phyloP scores from a whole-genome alignment of 1,284 basidiomycete genomes.

The Cryptococcus floricola region DNA sequence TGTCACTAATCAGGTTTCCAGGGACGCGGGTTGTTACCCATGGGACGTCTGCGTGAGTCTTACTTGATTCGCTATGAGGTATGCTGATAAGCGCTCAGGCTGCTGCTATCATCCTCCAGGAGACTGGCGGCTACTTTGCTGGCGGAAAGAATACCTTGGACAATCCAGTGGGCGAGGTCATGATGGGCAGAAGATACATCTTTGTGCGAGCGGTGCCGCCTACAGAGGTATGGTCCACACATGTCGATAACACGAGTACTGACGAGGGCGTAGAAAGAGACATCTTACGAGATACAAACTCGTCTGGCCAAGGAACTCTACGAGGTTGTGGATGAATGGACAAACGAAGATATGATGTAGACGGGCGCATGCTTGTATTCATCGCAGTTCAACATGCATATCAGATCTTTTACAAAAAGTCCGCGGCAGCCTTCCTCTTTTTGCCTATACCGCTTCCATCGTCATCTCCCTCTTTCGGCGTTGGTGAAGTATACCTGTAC shows the following conservation, averaged over 20 bases:
- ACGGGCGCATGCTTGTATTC: not conserved
- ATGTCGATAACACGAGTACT: not conserved
- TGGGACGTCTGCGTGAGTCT: slow-evolving; percentile 76
- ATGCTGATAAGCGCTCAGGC: slow-evolving; percentile 52
- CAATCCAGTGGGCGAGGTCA: slow-evolving; percentile 60
- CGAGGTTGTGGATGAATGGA: slow-evolving; percentile 67
- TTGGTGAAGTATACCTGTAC: slow-evolving; percentile 60
- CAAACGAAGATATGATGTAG: slow-evolving; percentile 15
- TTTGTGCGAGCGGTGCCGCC: slow-evolving; percentile 55
- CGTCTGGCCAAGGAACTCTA: slow-evolving; percentile 80
- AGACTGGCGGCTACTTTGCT: slow-evolving; percentile 74
- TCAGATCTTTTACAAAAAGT: slow-evolving; percentile 38
- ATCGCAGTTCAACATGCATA: not conserved
- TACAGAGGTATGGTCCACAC: slow-evolving; percentile 13
- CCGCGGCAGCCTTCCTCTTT: slow-evolving; percentile 50
- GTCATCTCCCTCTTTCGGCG: slow-evolving; percentile 17
- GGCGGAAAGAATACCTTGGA: slow-evolving; percentile 58
- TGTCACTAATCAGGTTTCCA: slow-evolving; percentile 15
- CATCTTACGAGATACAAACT: slow-evolving; percentile 67
- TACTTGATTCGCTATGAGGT: not conserved
- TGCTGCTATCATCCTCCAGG: slow-evolving; percentile 83
- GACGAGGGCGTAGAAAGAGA: slow-evolving; percentile 52
- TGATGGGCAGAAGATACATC: slow-evolving; percentile 78
- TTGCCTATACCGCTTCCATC: slow-evolving; percentile 25
- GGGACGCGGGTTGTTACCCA: slow-evolving; percentile 53